A percentile compares a stretch with the other conserved stretches of the same genome.
Evolutionary conservation across 2,329 filamentous ascomycete genomes (phyloP).

Genomic region (Zasmidium angulare): DNA sequence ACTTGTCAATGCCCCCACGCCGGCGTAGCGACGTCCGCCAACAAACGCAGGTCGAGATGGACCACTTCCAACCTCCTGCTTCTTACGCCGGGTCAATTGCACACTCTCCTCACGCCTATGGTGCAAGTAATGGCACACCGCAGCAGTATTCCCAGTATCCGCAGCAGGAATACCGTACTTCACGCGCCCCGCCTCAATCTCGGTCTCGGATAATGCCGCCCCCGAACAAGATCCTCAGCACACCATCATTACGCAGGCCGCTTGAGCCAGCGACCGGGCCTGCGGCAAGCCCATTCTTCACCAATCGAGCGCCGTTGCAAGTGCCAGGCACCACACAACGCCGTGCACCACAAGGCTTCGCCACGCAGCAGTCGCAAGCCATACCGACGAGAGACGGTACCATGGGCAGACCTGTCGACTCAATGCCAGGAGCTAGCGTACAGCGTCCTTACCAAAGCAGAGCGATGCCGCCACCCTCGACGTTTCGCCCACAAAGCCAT

Average conservation of each 20-base stretch:
- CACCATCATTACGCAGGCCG: neutral
- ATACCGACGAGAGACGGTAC: neutral
- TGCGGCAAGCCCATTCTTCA: slow-evolving; percentile 44
- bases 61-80: no score
- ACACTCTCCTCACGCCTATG: no score
- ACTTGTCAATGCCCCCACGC: no score
- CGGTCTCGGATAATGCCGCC: neutral
- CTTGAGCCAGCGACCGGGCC: slow-evolving; percentile 16
- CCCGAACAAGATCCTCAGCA: neutral
- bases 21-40: no score
- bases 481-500: neutral
- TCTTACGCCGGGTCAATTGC: no score
- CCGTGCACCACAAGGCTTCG: neutral
- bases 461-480: slow-evolving; percentile 8
- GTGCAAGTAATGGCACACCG: no score
- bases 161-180: neutral
- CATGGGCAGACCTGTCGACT: neutral
- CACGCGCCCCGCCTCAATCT: neutral
- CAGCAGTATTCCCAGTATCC: neutral
- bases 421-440: neutral
- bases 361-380: neutral
- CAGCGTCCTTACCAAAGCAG: neutral
- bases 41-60: no score
- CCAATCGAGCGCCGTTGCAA: neutral
- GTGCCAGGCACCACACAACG: neutral